Conservation (phyloP, 345 rosid species). For the Euphorbia peplus region DNA sequence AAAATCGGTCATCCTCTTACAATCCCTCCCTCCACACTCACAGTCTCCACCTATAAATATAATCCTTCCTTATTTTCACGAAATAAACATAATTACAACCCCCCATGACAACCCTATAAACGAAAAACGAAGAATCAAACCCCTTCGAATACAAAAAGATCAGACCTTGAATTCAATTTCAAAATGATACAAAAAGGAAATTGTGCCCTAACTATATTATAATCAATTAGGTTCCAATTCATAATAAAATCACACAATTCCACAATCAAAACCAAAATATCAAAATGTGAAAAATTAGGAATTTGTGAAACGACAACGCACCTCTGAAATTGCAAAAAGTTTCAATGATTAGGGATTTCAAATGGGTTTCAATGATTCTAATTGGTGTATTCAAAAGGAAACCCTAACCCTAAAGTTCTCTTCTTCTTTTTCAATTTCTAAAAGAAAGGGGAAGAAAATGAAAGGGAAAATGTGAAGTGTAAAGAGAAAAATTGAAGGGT, state of each 20-base stretch:
- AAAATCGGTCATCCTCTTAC: conserved; percentile 70
- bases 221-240: conserved; percentile 15
- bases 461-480: conserved; percentile 11
- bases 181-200: background rate
- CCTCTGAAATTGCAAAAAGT: conserved; percentile 8
- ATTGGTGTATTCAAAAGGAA: background rate
- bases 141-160: background rate
- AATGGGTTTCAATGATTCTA: background rate
- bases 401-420: conserved; percentile 8
- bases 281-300: background rate
- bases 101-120: background rate
- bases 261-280: background rate
- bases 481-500: conserved; percentile 3
- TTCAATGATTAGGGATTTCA: background rate
- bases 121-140: background rate
- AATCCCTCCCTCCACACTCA: conserved; percentile 10
- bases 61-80: conserved; percentile 2
- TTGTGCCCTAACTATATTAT: conserved; percentile 14
- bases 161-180: conserved; percentile 4
- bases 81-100: background rate
- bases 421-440: background rate
- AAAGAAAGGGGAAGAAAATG: background rate
- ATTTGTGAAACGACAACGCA: conserved; percentile 1
- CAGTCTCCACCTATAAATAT: conserved; percentile 22
- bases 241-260: background rate